Percentiles rank a stretch among this genome's conserved stretches.
phyloP scores from a whole-genome alignment of 129 eudicot genomes.

The Erigeron canadensis region DNA sequence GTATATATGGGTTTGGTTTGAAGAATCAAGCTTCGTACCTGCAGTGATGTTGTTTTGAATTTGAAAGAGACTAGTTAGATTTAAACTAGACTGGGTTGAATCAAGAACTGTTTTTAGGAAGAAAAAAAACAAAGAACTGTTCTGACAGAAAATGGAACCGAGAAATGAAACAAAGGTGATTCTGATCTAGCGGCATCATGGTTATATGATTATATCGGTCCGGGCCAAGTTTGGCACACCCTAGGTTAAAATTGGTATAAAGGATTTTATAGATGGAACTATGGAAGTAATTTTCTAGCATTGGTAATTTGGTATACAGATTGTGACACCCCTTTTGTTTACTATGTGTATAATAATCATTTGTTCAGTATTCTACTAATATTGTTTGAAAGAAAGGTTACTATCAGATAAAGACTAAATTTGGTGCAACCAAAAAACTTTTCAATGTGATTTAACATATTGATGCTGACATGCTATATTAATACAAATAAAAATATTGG shows the following conservation, averaged over 20 bases:
- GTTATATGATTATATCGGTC: not conserved
- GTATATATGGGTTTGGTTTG: too few relatives aligned
- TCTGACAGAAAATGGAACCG: not conserved
- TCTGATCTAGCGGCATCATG: not conserved
- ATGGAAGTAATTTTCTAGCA: not conserved
- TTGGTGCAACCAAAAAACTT: not conserved
- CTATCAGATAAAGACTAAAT: not conserved
- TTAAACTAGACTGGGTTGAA: constrained; percentile 5
- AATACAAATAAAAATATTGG: not conserved
- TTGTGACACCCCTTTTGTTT: not conserved
- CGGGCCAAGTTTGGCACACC: not conserved
- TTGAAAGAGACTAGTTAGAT: not conserved
- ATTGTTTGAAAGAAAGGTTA: not conserved
- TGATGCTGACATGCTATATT: not conserved
- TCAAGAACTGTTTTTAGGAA: not conserved
- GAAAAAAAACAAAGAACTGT: not conserved
- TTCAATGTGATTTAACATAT: not conserved
- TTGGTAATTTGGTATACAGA: not conserved
- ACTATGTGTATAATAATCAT: not conserved
- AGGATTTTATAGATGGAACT: not conserved
- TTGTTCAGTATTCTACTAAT: not conserved
- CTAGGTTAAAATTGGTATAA: not conserved
- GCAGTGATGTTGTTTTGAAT: not conserved
- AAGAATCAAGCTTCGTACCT: too few relatives aligned
- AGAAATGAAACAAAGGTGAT: not conserved